Base-by-base conservation (phyloP, 768 basidiomycete genomes). In the Suillus placidus region DNA sequence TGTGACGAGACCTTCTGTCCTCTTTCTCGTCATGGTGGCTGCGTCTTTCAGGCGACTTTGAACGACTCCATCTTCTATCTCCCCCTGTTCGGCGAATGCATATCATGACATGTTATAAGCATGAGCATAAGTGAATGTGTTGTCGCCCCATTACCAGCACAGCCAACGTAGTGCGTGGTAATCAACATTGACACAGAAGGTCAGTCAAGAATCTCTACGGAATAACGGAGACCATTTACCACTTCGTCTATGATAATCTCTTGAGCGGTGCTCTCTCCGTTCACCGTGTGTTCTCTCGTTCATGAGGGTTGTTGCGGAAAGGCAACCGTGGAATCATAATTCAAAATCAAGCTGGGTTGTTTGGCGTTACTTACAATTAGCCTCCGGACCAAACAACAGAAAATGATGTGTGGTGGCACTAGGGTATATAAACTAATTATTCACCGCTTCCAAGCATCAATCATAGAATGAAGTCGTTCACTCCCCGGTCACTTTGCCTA, bases 41-140 rank as follows among this genome's bases (percentile, higher is more conserved):
- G 38, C 52, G 57, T 42, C 71, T 61, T 26, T 63, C 65, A 13
- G 75, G 73, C 52, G 74, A 77, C 43, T 69, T 69, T 56, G 74
- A 76, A 54, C 75, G 60, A 54, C 70, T 71, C 63, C 66, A 49
- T 55, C 63, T 69, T 49, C 74, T 63, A 32, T 68, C 64, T 37
- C 69, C 70, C 49, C 43, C 74, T 75, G 38, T 40, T 58, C 10
- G 9, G n/a, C 38, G 57, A 58, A 32, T 23, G 60, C 51, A 65
- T 16, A 32, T 66, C 47, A 14, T 47, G 51, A 42, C 51, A 5
- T 51, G 23, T 45, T 16, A 71, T 52, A 52, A 47, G 37, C 10
- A 52, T 18, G 10, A 65, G 30, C 55, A 23, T 57, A 13, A 56
- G 26, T 47, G 26, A 40, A 32, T 67, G 61, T 63, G 14, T 32